A percentile compares a stretch with the other conserved stretches of the same genome.
phyloP scores from a whole-genome alignment of 2,329 filamentous ascomycete species.

The Pezicula radicicola region DNA sequence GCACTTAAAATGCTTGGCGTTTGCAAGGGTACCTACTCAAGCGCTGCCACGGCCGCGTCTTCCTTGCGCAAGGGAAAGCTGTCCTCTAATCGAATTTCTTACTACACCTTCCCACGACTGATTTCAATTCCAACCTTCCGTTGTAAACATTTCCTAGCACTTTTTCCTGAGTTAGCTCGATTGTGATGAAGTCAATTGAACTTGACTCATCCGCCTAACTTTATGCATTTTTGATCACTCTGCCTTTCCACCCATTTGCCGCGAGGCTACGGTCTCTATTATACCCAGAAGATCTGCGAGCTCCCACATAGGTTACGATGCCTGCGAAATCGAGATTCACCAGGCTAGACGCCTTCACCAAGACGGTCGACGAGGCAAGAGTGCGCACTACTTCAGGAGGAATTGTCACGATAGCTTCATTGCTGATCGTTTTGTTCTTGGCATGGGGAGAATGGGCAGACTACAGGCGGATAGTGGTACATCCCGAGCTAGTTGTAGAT shows the following conservation, averaged over 20 bases:
- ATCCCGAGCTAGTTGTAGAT: conserved; percentile 92
- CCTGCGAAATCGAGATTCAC: conserved; percentile 90
- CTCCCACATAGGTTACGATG: conserved; percentile 49
- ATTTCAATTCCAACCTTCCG: neutral
- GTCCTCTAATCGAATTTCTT: neutral
- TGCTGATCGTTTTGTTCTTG: conserved; percentile 84
- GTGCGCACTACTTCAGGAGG: conserved; percentile 94
- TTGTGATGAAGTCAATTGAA: conserved; percentile 1
- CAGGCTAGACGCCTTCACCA: conserved; percentile 96
- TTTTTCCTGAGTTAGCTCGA: neutral
- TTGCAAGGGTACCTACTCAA: no score
- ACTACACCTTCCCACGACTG: neutral
- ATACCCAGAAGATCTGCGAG: neutral
- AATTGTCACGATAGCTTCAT: conserved; percentile 86
- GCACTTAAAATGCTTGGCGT: no score
- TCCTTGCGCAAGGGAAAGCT: neutral
- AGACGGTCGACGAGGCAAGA: conserved; percentile 97
- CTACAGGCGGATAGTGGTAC: conserved; percentile 80
- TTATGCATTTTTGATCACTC: neutral
- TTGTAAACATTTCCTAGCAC: neutral
- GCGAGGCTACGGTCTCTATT: no score
- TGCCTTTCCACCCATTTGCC: neutral
- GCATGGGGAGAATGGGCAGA: conserved; percentile 95
- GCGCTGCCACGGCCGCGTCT: neutral
- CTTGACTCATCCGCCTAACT: neutral